A percentile compares a stretch with the other conserved stretches of the same genome.
Evolutionary conservation across 2,329 filamentous ascomycete species (phyloP).

Genomic region (Chalaropsis ovoidea): DNA sequence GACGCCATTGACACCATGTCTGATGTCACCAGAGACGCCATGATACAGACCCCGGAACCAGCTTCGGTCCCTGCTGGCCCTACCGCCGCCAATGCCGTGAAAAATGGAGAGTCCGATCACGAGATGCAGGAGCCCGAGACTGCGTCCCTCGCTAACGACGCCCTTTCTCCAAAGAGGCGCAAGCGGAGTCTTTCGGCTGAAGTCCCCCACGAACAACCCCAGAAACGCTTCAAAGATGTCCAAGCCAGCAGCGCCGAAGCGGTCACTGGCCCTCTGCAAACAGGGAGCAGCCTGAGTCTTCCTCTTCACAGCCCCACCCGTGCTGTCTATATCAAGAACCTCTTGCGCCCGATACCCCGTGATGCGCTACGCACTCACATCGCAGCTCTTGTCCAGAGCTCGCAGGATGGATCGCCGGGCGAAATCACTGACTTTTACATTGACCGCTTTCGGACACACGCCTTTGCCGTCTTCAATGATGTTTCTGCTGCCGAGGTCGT

Average conservation of each 20-base stretch:
- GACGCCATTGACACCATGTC: background rate
- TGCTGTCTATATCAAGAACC: constrained; percentile 78
- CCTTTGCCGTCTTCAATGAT: constrained; percentile 63
- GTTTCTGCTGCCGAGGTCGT: constrained; percentile 64
- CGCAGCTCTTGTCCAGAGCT: constrained; percentile 53
- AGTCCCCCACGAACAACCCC: background rate
- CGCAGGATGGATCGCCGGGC: constrained; percentile 41
- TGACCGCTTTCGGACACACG: constrained; percentile 79
- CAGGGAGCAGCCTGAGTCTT: background rate
- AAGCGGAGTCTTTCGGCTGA: constrained; percentile 13
- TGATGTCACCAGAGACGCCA: background rate
- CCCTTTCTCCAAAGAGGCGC: constrained; percentile 19
- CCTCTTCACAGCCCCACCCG: constrained; percentile 62
- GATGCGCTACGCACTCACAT: constrained; percentile 59
- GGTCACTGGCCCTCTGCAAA: constrained; percentile 32
- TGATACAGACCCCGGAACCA: background rate
- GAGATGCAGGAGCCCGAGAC: background rate
- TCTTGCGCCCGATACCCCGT: constrained; percentile 76
- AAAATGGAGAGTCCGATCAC: background rate
- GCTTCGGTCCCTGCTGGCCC: background rate
- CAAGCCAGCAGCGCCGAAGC: constrained; percentile 35
- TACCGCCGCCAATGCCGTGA: background rate
- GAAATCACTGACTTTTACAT: constrained; percentile 63
- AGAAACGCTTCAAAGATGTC: constrained; percentile 28
- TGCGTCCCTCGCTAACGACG: background rate